Percentiles rank a stretch among this genome's conserved stretches.
These are phyloP conservation scores for Sphagnum tenellum DNA, from an alignment of 225 moss, liverwort and hornwort species.

Conservation along the genomic window DNA sequence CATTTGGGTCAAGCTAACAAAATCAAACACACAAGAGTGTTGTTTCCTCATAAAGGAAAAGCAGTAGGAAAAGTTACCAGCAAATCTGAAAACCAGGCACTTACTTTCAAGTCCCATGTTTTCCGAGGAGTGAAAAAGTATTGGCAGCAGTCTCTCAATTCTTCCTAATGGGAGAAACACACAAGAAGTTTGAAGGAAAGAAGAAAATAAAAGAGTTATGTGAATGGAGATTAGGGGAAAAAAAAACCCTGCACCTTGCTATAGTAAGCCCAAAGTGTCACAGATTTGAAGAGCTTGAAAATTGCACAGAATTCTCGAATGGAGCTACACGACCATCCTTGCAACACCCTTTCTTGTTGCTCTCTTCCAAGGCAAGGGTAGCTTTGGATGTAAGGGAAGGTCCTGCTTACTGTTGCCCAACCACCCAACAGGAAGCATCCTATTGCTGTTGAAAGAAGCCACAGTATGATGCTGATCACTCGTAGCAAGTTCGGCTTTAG, in stretches of 20 bases:
- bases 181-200: no score
- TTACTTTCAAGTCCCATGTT: no score
- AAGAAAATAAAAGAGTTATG: no score
- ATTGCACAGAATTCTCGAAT: conserved; percentile 11
- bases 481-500: background rate
- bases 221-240: background rate
- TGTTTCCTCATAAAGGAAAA: no score
- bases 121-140: no score
- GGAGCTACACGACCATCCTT: conserved; percentile 35
- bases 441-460: conserved; percentile 47
- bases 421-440: conserved; percentile 60
- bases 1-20: conserved; percentile 37
- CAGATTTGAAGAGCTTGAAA: conserved; percentile 52
- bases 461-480: conserved; percentile 26
- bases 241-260: conserved; percentile 27
- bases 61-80: no score
- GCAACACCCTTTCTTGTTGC: no score
- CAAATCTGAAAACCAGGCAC: no score
- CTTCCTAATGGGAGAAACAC: no score
- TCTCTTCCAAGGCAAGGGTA: no score
- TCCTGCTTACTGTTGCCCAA: conserved; percentile 20
- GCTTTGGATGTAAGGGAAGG: conserved; percentile 6
- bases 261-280: conserved; percentile 39
- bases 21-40: no score
- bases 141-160: no score